Evolutionary conservation across 192 early-diverging fungal genomes (phyloP).

Genomic region (Coemansia sp.): DNA sequence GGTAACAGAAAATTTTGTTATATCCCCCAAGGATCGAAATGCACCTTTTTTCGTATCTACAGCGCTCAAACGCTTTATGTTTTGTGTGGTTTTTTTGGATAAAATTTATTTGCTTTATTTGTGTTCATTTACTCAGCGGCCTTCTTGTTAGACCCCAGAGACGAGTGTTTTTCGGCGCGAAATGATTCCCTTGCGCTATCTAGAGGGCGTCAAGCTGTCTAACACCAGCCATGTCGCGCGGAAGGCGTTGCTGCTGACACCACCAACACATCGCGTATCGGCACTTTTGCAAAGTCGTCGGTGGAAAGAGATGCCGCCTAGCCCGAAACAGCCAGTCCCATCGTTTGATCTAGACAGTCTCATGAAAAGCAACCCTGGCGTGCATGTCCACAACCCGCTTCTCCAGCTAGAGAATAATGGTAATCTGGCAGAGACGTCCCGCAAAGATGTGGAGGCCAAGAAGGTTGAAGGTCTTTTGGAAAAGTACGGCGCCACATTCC

Average conservation of each 20-base stretch:
- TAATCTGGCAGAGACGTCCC: not conserved
- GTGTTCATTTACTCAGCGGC: not conserved
- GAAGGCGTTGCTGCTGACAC: not conserved
- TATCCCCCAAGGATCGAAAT: too few relatives aligned
- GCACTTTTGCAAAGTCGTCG: constrained; percentile 23
- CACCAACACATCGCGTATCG: constrained; percentile 4
- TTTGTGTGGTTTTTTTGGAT: too few relatives aligned
- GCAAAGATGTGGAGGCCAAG: not conserved
- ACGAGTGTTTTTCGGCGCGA: not conserved
- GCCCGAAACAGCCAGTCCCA: not conserved
- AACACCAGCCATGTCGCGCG: constrained; percentile 1
- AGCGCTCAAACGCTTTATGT: too few relatives aligned
- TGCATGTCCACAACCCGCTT: constrained; percentile 38
- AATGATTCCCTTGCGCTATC: constrained; percentile 4
- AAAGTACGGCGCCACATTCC: constrained; percentile 11
- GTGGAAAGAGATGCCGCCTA: constrained; percentile 1
- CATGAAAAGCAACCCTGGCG: not conserved
- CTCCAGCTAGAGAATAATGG: constrained; percentile 3
- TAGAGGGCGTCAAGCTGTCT: not conserved
- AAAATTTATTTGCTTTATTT: too few relatives aligned
- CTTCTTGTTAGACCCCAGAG: not conserved
- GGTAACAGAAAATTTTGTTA: too few relatives aligned
- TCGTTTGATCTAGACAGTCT: constrained; percentile 11
- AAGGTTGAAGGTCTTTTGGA: constrained; percentile 2
- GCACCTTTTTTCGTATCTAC: too few relatives aligned